Evolutionary conservation across 306 rosid genomes (phyloP).

Genomic region (Urtica urens): DNA sequence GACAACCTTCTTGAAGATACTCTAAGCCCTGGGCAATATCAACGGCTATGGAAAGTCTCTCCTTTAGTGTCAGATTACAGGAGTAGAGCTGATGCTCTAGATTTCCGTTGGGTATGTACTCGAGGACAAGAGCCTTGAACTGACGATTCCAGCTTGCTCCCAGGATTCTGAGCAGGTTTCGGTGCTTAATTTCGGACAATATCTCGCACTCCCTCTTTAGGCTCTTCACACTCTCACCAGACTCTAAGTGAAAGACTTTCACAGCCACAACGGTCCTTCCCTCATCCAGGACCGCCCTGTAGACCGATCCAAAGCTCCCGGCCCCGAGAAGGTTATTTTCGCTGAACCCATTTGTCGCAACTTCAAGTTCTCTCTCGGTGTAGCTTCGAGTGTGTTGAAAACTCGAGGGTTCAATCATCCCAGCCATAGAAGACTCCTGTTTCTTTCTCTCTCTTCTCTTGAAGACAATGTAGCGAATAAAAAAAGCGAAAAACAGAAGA

Average conservation of each 20-base stretch:
- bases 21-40: constrained; percentile 18
- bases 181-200: constrained; percentile 15
- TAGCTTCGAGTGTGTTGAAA: constrained; percentile 3
- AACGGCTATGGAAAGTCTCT: constrained; percentile 14
- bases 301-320: constrained; percentile 23
- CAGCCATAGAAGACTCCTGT: neutral
- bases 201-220: constrained; percentile 16
- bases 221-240: constrained; percentile 8
- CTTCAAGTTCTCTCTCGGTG: constrained; percentile 19
- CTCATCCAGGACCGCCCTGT: constrained; percentile 13
- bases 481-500: constrained; percentile 1
- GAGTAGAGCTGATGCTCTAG: constrained; percentile 21
- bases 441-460: neutral
- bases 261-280: constrained; percentile 14
- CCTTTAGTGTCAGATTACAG: constrained; percentile 9
- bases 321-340: constrained; percentile 17
- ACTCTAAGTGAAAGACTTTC: constrained; percentile 15
- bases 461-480: constrained; percentile 6
- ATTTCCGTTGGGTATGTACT: constrained; percentile 12
- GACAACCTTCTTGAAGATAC: constrained; percentile 26
- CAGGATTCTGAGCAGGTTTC: constrained; percentile 17
- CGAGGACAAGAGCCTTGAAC: constrained; percentile 23
- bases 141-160: constrained; percentile 16
- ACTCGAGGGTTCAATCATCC: neutral
- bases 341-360: constrained; percentile 16